These are phyloP conservation scores for Bauhinia variegata DNA, from an alignment of 306 rosid genomes.

Conservation along the genomic window DNA sequence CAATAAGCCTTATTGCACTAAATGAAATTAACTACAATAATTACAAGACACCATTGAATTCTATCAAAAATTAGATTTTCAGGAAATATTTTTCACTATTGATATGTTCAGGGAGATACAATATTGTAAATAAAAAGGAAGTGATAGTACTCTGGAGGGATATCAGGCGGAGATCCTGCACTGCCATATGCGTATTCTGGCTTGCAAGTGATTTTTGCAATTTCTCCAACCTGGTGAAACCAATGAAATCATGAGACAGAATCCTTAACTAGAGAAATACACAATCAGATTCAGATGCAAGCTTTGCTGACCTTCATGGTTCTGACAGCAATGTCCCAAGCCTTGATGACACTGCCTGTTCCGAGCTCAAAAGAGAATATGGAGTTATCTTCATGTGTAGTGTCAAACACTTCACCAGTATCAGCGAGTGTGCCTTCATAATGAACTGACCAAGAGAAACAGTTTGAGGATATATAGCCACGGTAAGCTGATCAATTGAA, in stretches of 20 bases:
- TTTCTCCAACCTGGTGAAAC: slow-evolving; percentile 75
- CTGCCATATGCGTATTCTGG: slow-evolving; percentile 94
- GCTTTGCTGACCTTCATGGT: slow-evolving; percentile 80
- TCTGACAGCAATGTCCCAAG: slow-evolving; percentile 90
- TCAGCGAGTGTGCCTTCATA: slow-evolving; percentile 87
- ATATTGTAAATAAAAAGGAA: slow-evolving; percentile 5
- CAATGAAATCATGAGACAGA: slow-evolving; percentile 31
- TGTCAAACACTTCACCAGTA: slow-evolving; percentile 85
- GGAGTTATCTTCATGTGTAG: slow-evolving; percentile 90
- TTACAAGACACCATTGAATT: too few species aligned
- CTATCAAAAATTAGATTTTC: too few species aligned
- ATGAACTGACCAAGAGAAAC: slow-evolving; percentile 65
- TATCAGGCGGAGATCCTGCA: slow-evolving; percentile 96
- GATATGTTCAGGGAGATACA: too few species aligned
- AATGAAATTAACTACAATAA: too few species aligned
- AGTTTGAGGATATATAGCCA: not conserved
- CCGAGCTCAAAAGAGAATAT: slow-evolving; percentile 94
- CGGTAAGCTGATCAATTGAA: slow-evolving; percentile 1
- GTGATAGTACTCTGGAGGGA: slow-evolving; percentile 76
- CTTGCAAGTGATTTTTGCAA: slow-evolving; percentile 87
- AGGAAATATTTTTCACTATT: too few species aligned
- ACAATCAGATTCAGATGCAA: not conserved
- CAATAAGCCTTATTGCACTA: too few species aligned
- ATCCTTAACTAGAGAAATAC: not conserved
- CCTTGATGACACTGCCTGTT: slow-evolving; percentile 86